Evolutionary conservation across 2,329 filamentous ascomycete species (phyloP).

Genomic region (Mariannaea sp.): DNA sequence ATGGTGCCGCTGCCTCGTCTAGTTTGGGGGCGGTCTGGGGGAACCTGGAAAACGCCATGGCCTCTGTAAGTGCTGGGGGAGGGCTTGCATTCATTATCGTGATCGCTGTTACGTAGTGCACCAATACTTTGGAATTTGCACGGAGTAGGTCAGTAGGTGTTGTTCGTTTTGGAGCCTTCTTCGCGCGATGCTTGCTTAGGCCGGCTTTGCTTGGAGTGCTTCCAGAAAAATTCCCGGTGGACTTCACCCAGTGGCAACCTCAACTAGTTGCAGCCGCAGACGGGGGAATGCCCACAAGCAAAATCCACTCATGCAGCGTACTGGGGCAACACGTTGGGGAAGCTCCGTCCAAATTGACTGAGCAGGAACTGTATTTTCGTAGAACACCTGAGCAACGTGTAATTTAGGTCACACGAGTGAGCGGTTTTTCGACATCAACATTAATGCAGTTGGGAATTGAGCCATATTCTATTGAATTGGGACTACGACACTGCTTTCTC

Average conservation of each 20-base stretch:
- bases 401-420: neutral
- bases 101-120: slow-evolving; percentile 15
- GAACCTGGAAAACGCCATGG: slow-evolving; percentile 27
- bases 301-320: slow-evolving; percentile 15
- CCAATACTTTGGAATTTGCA: too few relatives aligned
- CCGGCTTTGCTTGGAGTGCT: slow-evolving; percentile 26
- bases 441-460: slow-evolving; percentile 1
- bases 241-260: slow-evolving; percentile 13
- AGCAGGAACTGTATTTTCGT: neutral
- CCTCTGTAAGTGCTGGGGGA: slow-evolving; percentile 15
- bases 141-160: too few relatives aligned
- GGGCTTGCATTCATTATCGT: slow-evolving; percentile 25
- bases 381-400: slow-evolving; percentile 8
- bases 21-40: slow-evolving; percentile 12
- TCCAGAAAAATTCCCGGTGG: slow-evolving; percentile 38
- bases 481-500: neutral
- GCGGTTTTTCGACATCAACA: neutral
- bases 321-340: slow-evolving; percentile 15
- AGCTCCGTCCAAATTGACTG: neutral
- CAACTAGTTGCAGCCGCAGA: slow-evolving; percentile 21
- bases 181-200: slow-evolving; percentile 5
- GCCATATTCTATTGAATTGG: neutral
- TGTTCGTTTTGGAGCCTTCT: slow-evolving; percentile 18
- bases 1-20: slow-evolving; percentile 24
- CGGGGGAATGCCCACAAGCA: too few relatives aligned